Base-by-base conservation (phyloP, 768 basidiomycete species). In the Leucosporidium creatinivorum region DNA sequence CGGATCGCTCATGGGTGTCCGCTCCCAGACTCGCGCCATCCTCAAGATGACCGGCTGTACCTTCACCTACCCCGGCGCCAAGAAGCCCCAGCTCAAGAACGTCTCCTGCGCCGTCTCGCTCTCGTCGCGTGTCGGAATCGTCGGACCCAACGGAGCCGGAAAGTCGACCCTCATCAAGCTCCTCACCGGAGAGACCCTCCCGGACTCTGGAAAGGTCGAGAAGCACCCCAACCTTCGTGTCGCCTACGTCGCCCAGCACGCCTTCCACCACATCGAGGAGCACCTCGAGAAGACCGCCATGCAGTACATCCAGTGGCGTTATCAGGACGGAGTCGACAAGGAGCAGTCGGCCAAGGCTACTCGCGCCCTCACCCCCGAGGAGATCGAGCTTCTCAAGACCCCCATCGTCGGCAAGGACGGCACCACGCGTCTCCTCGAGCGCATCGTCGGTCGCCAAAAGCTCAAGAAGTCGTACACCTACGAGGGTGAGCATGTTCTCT, bases 251-350 rank as follows among this genome's bases (percentile, higher is more conserved):
- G 93, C 94, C 6, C 93, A 98, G 76, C 93, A 98, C 78, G 93
- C 93, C 48, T 97, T 94, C 63, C 94, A 96, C 81, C 93, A 98
- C 77, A 68, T 77, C 89, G 91, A 94, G 77, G 87, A 85, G 74
- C 93, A 98, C 81, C 78, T 98, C 54, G 92, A 94, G 80, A 96
- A 98, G 81, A 94, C 93, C 7, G 91, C 94, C 30, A 89, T 93
- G 68, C 88, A 87, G 63, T 98, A 98, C 77, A 96, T 97, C 75
- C 92, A 96, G 80, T 98, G 93, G 93, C 89, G 93, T 74, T 98
- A 93, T 85, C 93, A 97, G 77, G 93, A 96, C 78, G 94, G 93
- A 58, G 89, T 94, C 79, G 93, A 98, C 83, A 89, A 92, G 72
- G 93, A 98, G 80, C 80, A 94, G 47, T 74, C 96, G 71, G 91